Conservation (phyloP, 1,284 basidiomycete species). For the Hymenochaete sp. region DNA sequence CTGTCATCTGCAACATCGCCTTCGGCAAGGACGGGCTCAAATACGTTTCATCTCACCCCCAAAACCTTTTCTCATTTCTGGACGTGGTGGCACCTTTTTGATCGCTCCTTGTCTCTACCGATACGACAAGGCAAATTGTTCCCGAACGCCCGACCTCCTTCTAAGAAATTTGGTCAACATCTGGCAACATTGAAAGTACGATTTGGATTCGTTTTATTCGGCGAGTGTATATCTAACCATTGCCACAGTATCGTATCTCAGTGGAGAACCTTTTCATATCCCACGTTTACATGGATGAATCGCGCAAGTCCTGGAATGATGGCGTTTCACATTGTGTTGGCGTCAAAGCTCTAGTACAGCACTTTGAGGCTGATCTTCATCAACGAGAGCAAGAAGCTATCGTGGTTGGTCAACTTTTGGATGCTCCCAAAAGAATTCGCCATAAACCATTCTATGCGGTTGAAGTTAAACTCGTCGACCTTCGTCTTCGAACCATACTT, state of each 20-base stretch:
- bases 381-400: slow-evolving; percentile 81
- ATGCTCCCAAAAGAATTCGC: slow-evolving; percentile 46
- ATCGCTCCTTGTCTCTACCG: slow-evolving; percentile 71
- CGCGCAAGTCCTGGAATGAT: slow-evolving; percentile 64
- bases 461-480: slow-evolving; percentile 72
- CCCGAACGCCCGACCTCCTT: slow-evolving; percentile 59
- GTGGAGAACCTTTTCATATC: slow-evolving; percentile 77
- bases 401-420: slow-evolving; percentile 38
- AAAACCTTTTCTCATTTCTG: slow-evolving; percentile 87
- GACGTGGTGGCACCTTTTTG: slow-evolving; percentile 87
- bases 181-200: slow-evolving; percentile 76
- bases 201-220: background rate
- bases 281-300: slow-evolving; percentile 82
- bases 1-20: slow-evolving; percentile 48
- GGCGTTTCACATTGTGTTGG: slow-evolving; percentile 80
- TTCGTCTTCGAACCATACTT: slow-evolving; percentile 74
- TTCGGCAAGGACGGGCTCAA: slow-evolving; percentile 32
- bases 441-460: slow-evolving; percentile 93
- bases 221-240: background rate
- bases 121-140: slow-evolving; percentile 83
- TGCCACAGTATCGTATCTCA: slow-evolving; percentile 61
- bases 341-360: slow-evolving; percentile 72
- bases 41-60: slow-evolving; percentile 83
- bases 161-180: slow-evolving; percentile 86
- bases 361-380: slow-evolving; percentile 87